Evolutionary conservation across 805 yeast genomes (phyloP).

Genomic region (Candida multigemmis): DNA sequence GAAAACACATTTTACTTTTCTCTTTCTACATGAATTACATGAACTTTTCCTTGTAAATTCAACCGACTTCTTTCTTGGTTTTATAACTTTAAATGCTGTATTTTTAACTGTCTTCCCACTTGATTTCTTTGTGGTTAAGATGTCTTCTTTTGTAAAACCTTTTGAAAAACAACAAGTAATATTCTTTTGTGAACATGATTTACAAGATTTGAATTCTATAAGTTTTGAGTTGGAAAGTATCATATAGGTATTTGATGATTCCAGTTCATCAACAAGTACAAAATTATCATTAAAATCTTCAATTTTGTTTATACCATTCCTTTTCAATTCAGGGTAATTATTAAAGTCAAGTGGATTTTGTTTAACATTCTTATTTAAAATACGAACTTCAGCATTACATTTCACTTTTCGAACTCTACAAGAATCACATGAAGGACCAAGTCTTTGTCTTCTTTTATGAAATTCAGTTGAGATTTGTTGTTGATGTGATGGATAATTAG

Average conservation of each 20-base stretch:
- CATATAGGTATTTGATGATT: no score
- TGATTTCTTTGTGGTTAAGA: slow-evolving; percentile 26
- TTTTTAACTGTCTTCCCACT: slow-evolving; percentile 4
- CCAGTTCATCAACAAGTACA: no score
- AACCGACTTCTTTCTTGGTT: slow-evolving; percentile 3
- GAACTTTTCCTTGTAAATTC: slow-evolving; percentile 22
- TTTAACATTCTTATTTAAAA: slow-evolving; percentile 15
- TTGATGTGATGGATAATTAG: not conserved
- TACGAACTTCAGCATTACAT: slow-evolving; percentile 57
- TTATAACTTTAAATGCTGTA: slow-evolving; percentile 4
- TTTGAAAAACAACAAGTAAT: slow-evolving; percentile 48
- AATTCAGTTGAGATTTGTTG: no score
- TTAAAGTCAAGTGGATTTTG: no score
- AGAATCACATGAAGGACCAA: slow-evolving; percentile 69
- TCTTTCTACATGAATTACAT: slow-evolving; percentile 31
- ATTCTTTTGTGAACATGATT: slow-evolving; percentile 41
- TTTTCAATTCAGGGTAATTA: no score
- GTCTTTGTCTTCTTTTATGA: slow-evolving; percentile 46
- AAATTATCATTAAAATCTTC: no score
- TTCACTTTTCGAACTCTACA: slow-evolving; percentile 64
- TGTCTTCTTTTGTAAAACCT: slow-evolving; percentile 60
- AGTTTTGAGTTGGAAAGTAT: slow-evolving; percentile 18
- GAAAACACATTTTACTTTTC: slow-evolving; percentile 33
- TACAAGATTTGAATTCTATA: slow-evolving; percentile 46
- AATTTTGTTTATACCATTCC: no score